Percentiles rank a stretch among this genome's conserved stretches.
phyloP scores from a whole-genome alignment of 441 rosid species.

The Syzygium syzygioides region DNA sequence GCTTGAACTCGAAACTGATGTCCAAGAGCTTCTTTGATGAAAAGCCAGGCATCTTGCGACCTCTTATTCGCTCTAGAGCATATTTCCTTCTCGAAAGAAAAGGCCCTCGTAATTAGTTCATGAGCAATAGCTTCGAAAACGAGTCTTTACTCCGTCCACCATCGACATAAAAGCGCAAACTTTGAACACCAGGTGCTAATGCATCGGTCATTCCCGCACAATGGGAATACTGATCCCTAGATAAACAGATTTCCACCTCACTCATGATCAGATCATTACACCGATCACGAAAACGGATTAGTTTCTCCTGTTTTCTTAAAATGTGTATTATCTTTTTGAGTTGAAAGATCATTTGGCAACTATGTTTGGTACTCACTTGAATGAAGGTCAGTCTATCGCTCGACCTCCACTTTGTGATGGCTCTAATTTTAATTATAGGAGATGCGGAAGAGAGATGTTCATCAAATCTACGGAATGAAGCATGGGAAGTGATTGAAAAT shows the following conservation, averaged over 20 bases:
- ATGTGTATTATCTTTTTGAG: too few species aligned
- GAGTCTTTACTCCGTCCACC: background rate
- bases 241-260: background rate
- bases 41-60: background rate
- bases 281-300: background rate
- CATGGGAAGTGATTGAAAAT: background rate
- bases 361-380: background rate
- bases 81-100: background rate
- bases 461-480: background rate
- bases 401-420: background rate
- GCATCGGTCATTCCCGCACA: background rate
- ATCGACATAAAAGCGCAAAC: background rate
- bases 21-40: slow-evolving; percentile 29
- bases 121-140: background rate
- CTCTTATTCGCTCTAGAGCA: slow-evolving; percentile 1
- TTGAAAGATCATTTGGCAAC: background rate
- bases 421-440: background rate
- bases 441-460: background rate
- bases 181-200: background rate
- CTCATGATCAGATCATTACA: background rate
- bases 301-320: too few species aligned
- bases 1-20: slow-evolving; percentile 23
- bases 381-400: background rate
- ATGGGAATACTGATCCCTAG: background rate
- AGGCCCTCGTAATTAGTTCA: background rate